Percentiles rank a stretch among this genome's conserved stretches.
Conservation (phyloP, 2,329 filamentous ascomycete genomes). For the Neurospora sp. region DNA sequence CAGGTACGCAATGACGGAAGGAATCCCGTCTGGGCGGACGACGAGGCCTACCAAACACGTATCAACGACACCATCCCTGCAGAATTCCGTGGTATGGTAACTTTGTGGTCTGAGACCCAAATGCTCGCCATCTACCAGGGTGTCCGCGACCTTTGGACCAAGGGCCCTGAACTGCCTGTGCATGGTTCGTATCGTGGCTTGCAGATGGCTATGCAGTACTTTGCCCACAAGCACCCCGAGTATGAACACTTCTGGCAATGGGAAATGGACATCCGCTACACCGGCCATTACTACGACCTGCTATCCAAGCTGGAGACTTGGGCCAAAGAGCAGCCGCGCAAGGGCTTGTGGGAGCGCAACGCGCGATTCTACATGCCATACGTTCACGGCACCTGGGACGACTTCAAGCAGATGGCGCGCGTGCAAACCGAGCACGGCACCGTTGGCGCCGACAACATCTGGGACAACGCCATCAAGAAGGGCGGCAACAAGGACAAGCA, state of each 20-base stretch:
- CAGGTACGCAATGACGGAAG: constrained; percentile 70
- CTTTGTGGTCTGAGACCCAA: constrained; percentile 87
- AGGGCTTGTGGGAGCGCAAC: constrained; percentile 74
- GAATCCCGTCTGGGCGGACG: constrained; percentile 70
- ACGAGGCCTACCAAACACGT: constrained; percentile 55
- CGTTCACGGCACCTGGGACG: constrained; percentile 69
- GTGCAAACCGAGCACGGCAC: constrained; percentile 66
- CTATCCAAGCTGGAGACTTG: constrained; percentile 61
- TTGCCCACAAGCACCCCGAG: constrained; percentile 78
- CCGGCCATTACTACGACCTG: constrained; percentile 73
- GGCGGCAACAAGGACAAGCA: constrained; percentile 24
- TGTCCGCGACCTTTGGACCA: constrained; percentile 65
- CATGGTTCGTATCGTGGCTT: constrained; percentile 90
- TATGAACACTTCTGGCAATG: constrained; percentile 92
- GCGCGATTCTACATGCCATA: constrained; percentile 68
- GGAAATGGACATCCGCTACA: constrained; percentile 91
- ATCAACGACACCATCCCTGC: constrained; percentile 62
- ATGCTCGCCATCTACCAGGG: constrained; percentile 87
- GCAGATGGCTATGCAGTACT: constrained; percentile 92
- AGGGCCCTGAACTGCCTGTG: constrained; percentile 60
- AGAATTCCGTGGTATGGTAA: constrained; percentile 83
- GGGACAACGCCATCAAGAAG: constrained; percentile 35
- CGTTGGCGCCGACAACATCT: constrained; percentile 56
- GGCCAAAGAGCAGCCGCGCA: constrained; percentile 64
- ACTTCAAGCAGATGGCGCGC: constrained; percentile 68